phyloP scores from a whole-genome alignment of 805 yeast genomes.

The Sugiyamaella lignohabitans region DNA sequence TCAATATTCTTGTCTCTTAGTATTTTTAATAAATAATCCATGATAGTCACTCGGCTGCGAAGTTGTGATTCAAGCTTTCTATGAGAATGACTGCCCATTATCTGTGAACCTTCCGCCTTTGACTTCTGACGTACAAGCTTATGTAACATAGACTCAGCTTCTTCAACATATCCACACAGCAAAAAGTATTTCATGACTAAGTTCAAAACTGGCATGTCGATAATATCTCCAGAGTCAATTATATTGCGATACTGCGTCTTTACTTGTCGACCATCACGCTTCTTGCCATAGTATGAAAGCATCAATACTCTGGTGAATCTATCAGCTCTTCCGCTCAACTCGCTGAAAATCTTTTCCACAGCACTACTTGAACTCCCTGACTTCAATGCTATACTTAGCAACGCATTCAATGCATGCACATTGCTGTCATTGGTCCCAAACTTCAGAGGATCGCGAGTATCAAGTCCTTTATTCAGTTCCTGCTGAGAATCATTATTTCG shows the following conservation, averaged over 20 bases:
- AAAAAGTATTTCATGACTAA: conserved; percentile 22
- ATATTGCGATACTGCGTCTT: conserved; percentile 17
- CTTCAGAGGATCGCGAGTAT: too few relatives aligned
- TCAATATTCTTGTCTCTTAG: neutral
- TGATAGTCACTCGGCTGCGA: conserved; percentile 15
- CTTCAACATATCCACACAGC: conserved; percentile 18
- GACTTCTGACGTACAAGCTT: conserved; percentile 6
- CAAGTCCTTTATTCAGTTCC: too few relatives aligned
- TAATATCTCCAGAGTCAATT: conserved; percentile 17
- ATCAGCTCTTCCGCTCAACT: conserved; percentile 16
- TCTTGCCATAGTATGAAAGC: conserved; percentile 19
- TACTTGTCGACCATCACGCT: conserved; percentile 13
- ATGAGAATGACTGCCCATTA: conserved; percentile 4
- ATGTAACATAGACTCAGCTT: conserved; percentile 23
- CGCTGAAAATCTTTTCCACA: neutral
- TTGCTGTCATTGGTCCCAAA: too few relatives aligned
- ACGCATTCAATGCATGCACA: neutral
- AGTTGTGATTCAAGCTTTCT: conserved; percentile 4
- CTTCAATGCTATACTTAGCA: neutral
- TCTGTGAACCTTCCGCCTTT: neutral
- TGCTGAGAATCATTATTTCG: too few relatives aligned
- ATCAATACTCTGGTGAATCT: conserved; percentile 28
- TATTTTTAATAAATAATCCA: conserved; percentile 15
- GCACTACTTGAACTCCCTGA: neutral
- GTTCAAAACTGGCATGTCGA: conserved; percentile 26